phyloP scores from a whole-genome alignment of 225 moss, liverwort and hornwort species.

The Pleurozium schreberi region DNA sequence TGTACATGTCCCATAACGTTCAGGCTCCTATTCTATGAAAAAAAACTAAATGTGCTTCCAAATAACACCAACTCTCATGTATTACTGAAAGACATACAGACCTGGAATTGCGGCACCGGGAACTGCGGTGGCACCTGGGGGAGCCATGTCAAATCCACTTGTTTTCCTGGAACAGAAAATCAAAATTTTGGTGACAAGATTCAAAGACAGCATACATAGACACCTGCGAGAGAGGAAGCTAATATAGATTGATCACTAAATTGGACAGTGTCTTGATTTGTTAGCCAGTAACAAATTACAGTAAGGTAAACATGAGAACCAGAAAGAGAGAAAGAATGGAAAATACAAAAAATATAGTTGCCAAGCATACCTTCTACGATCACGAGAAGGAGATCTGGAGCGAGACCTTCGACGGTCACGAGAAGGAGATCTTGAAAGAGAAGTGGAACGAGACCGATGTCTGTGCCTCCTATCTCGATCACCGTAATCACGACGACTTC shows the following conservation, averaged over 20 bases:
- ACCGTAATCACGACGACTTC: slow-evolving; percentile 65
- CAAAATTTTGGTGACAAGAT: background rate
- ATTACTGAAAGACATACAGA: slow-evolving; percentile 11
- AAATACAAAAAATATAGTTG: background rate
- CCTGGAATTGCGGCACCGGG: slow-evolving; percentile 80
- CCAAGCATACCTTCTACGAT: slow-evolving; percentile 60
- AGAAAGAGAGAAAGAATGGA: background rate
- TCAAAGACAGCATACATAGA: background rate
- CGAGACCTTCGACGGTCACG: slow-evolving; percentile 66
- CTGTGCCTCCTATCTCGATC: slow-evolving; percentile 87
- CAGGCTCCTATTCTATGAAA: background rate
- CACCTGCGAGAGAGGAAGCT: background rate
- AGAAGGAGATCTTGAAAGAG: slow-evolving; percentile 36
- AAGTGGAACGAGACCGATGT: slow-evolving; percentile 69
- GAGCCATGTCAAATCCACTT: slow-evolving; percentile 59
- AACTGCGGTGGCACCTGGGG: slow-evolving; percentile 74
- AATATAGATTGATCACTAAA: background rate
- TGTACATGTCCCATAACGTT: background rate
- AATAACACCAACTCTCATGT: background rate
- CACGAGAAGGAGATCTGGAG: slow-evolving; percentile 68
- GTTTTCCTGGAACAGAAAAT: slow-evolving; percentile 49
- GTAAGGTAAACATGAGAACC: background rate
- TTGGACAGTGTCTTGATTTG: background rate
- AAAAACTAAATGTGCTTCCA: background rate
- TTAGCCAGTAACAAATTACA: background rate